phyloP scores from a whole-genome alignment of 139 green algal species.

The Chlamydomonas sp. region DNA sequence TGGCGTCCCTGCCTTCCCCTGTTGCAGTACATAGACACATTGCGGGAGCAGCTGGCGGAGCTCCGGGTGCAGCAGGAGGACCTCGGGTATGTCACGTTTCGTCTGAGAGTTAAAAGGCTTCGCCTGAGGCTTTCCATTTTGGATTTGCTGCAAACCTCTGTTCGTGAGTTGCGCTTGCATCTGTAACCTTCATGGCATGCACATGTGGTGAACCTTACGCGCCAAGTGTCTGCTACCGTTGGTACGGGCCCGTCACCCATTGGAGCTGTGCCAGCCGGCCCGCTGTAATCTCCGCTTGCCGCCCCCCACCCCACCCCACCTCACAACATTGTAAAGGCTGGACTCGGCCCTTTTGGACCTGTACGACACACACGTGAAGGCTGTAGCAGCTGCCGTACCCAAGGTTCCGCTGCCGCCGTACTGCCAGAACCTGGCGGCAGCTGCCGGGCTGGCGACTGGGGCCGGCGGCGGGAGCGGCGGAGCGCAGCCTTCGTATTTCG shows the following conservation, averaged over 20 bases:
- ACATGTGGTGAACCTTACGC: neutral
- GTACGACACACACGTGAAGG: slow-evolving; percentile 40
- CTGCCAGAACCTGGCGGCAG: slow-evolving; percentile 27
- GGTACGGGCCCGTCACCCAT: neutral
- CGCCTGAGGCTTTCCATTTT: no score
- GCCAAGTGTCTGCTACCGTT: neutral
- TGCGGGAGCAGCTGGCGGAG: slow-evolving; percentile 55
- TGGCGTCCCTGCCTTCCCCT: neutral
- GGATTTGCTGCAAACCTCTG: no score
- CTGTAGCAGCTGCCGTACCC: slow-evolving; percentile 19
- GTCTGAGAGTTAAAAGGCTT: no score
- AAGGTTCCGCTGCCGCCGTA: slow-evolving; percentile 34
- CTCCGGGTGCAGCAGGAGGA: slow-evolving; percentile 3
- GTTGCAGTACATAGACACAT: slow-evolving; percentile 45
- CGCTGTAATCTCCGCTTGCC: no score
- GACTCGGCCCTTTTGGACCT: slow-evolving; percentile 3
- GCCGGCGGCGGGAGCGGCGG: neutral
- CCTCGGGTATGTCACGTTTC: neutral
- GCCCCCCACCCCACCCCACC: no score
- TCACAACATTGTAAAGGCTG: slow-evolving; percentile 1
- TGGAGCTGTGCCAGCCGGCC: no score
- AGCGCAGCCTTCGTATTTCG: neutral
- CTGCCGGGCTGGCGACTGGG: neutral
- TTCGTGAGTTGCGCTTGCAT: no score
- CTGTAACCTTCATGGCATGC: neutral